Evolutionary conservation across 2,329 filamentous ascomycete species (phyloP), one percentile per base, ranked within the genome.

Genomic region (Aspergillus calidoustus): DNA sequence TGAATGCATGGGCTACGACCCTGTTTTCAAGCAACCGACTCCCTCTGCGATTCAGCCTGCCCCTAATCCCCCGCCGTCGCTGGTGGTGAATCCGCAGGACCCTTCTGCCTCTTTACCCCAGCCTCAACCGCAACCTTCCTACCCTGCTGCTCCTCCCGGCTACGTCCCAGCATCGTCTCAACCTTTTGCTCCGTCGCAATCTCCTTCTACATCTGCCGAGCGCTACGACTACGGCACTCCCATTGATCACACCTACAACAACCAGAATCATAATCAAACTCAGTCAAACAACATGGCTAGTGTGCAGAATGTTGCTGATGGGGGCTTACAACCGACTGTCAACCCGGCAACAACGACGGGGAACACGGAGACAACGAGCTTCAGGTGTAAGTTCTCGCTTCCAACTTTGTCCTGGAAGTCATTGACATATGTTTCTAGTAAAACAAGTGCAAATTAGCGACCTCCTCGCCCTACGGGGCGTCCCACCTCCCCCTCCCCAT

Each of bases 381-480:
- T 83, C 64, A 82, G 83, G 82, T 82, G 85, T 82, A 65, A 52
- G 66, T 61, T 52, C 81, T 25, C 43, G 53, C 51, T 9, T 11
- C 15, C 11, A n/a, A 15, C 43, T 49, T 8, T 19, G n/a, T 11
- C 13, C 38, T 11, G 31, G 28, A 57, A 23, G 23, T 31, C 52
- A 74, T 83, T 86, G 76, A 86, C 79, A 51, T 56, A 23, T 22
- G 64, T 15, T 64, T 75, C 66, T 76, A 87, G 86, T 83, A 75
- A 86, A 85, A 78, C 88, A 84, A 73, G 89, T 92, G 77, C 87
- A 85, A 72, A 87, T 95, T 71, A 86, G 89, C 75, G 89, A 93
- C 69, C 87, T 95, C 47, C 87, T 93, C 67, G 76, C 80, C 19
- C 83, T 90, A 63, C 86, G 87, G 68, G 83, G 86, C 57, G 76